These are phyloP conservation scores for Boletus edulis DNA, from an alignment of 768 basidiomycete species.

Conservation along the genomic window DNA sequence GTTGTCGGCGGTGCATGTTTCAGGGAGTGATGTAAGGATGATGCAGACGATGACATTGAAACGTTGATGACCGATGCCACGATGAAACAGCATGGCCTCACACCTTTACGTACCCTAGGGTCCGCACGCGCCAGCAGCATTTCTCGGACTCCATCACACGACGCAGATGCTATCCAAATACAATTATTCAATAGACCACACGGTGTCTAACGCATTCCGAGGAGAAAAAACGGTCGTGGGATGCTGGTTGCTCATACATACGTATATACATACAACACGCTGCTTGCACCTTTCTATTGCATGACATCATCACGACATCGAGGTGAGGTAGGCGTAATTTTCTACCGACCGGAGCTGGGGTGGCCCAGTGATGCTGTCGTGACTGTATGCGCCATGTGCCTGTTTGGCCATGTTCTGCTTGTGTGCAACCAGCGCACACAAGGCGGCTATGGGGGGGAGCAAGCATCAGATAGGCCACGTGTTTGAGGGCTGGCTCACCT, in stretches of 20 bases:
- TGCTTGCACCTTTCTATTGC: not conserved
- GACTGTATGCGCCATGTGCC: conserved; percentile 1
- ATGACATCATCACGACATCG: conserved; percentile 20
- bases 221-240: conserved; percentile 3
- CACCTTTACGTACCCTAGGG: not conserved
- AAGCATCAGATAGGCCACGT: conserved; percentile 1
- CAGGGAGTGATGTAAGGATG: conserved; percentile 3
- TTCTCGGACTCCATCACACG: not conserved
- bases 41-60: not conserved
- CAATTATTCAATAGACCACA: not conserved
- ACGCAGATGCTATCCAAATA: not conserved
- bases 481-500: conserved; percentile 52
- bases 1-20: not conserved
- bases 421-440: conserved; percentile 63
- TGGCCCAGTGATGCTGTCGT: conserved; percentile 2
- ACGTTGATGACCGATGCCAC: not conserved
- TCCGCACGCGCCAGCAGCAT: not conserved
- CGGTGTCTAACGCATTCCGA: not conserved
- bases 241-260: conserved; percentile 7
- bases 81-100: conserved; percentile 10
- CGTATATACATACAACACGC: conserved; percentile 7
- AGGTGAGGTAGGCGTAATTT: conserved; percentile 13
- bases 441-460: conserved; percentile 55
- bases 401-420: conserved; percentile 21
- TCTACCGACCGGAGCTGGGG: conserved; percentile 15